Evolutionary conservation across 495 filamentous ascomycete genomes (phyloP).

Genomic region (Hypoxylon intermedium): DNA sequence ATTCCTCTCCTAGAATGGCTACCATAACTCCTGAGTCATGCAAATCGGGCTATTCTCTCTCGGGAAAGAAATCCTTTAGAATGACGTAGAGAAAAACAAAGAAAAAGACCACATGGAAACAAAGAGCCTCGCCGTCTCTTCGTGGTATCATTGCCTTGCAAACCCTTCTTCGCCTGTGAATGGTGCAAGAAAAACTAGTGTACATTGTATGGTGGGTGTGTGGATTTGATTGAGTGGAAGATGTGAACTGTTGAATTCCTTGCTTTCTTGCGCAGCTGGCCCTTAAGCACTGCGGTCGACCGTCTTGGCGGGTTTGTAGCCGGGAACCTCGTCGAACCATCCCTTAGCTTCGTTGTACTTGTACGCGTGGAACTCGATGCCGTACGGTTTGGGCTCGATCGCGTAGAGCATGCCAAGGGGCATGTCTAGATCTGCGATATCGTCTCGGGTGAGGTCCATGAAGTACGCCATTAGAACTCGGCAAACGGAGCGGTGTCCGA

Average conservation of each 20-base stretch:
- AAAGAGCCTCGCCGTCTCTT: slow-evolving; percentile 25
- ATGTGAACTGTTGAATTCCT: background rate
- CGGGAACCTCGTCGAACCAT: slow-evolving; percentile 82
- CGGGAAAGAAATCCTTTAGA: background rate
- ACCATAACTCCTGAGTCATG: slow-evolving; percentile 24
- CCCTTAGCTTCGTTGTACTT: slow-evolving; percentile 76
- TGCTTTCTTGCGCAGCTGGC: no score
- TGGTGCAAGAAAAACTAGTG: slow-evolving; percentile 13
- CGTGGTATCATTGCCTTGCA: slow-evolving; percentile 24
- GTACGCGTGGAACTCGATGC: slow-evolving; percentile 95
- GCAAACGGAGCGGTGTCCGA: slow-evolving; percentile 88
- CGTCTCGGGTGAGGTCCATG: slow-evolving; percentile 83
- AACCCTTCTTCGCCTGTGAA: slow-evolving; percentile 22
- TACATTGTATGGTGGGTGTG: slow-evolving; percentile 16
- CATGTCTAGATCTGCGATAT: slow-evolving; percentile 91
- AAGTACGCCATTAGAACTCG: slow-evolving; percentile 96
- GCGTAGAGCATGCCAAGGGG: slow-evolving; percentile 91
- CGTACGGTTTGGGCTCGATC: slow-evolving; percentile 96
- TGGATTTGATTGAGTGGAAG: slow-evolving; percentile 1
- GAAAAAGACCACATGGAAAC: slow-evolving; percentile 2
- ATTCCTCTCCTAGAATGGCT: no score
- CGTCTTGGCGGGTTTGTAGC: slow-evolving; percentile 73
- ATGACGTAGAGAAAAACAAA: background rate
- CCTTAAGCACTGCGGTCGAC: slow-evolving; percentile 46
- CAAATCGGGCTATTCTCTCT: slow-evolving; percentile 9